Evolutionary conservation across 176 grass and related monocot genomes (phyloP), one percentile per base, ranked within the genome.

Genomic region (Elymus sibiricus): DNA sequence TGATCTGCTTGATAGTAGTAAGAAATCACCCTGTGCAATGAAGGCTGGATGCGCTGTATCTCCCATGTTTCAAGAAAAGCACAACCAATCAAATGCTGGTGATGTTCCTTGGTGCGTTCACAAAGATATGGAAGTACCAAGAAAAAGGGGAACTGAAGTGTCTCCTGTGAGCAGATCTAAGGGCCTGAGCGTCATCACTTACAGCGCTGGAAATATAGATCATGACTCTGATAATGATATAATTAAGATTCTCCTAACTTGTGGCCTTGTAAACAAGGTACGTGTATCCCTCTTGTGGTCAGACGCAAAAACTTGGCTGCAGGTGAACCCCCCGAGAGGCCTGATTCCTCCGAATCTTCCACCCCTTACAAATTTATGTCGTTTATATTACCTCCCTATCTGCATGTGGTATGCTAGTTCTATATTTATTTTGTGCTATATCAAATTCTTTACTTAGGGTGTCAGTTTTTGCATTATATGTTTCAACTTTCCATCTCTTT

Each of bases 261-360:
- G 78, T 78, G 78, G 28, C 26, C 88, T 93, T 78, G 74, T 93
- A 78, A 51, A 79, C 31, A 86, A 93, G 91, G 88, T 93, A 70
- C 40, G 51, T 51, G 59, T 62, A 58, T 53, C 40, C 53, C 72
- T 53, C 73, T 88, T 63, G 22, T 37, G 4, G 64, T 83, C 51
- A 66, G 61, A 70, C 51, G 35, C 3, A 46, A 12, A 74, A 47
- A 70, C 26, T 37, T 88, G 38, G 44, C 14, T 83, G 72, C 21
- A 46, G 61, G 49, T 26, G 9, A 60, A 27, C 46, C 70, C 10
- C 14, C 77, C 22, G 16, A 43, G 16, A 79, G 26, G 27, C 29
- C 28, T 67, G 64, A 64, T 64, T 64, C 62, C 62, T 78, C 56
- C 22, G 13, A 29, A 58, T 59, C 17, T 68, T 55, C 34, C 26